Percentiles rank a stretch among this genome's conserved stretches.
phyloP scores from a whole-genome alignment of 495 filamentous ascomycete genomes.

The Penicillium dipodomyicola region DNA sequence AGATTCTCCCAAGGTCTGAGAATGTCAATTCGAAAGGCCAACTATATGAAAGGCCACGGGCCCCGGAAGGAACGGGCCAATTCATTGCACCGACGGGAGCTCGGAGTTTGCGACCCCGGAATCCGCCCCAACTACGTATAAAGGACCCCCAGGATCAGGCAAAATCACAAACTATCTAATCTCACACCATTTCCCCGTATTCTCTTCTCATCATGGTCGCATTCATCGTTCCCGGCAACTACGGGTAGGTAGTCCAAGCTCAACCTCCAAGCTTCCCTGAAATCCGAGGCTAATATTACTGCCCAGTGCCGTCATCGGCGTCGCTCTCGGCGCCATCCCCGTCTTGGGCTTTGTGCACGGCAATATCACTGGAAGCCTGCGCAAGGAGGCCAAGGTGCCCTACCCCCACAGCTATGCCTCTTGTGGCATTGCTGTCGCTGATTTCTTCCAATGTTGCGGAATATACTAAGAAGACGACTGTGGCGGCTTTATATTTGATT shows the following conservation, averaged over 20 bases:
- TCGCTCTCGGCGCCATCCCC: slow-evolving; percentile 52
- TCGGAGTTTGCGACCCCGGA: background rate
- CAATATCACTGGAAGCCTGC: slow-evolving; percentile 40
- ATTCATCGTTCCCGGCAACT: slow-evolving; percentile 48
- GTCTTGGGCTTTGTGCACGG: slow-evolving; percentile 61
- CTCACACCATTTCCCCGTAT: background rate
- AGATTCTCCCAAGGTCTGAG: background rate
- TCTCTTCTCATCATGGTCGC: slow-evolving; percentile 32
- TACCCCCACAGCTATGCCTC: too few species aligned
- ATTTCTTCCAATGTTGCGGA: slow-evolving; percentile 64
- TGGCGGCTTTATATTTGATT: slow-evolving; percentile 66
- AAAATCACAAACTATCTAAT: background rate
- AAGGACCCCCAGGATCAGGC: background rate
- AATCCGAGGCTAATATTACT: slow-evolving; percentile 6
- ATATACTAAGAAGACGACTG: slow-evolving; percentile 72
- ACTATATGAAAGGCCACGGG: background rate
- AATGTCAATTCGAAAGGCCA: background rate
- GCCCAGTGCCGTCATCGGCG: slow-evolving; percentile 56
- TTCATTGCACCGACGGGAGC: slow-evolving; percentile 6
- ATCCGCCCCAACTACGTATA: background rate
- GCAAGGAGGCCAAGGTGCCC: slow-evolving; percentile 54
- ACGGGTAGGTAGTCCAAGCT: slow-evolving; percentile 38
- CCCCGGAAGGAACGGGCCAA: background rate
- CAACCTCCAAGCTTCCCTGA: too few species aligned
- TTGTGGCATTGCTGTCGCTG: slow-evolving; percentile 47